Evolutionary conservation across 1,139 yeast species (phyloP).

Genomic region (Entelexis sorbosivorans): DNA sequence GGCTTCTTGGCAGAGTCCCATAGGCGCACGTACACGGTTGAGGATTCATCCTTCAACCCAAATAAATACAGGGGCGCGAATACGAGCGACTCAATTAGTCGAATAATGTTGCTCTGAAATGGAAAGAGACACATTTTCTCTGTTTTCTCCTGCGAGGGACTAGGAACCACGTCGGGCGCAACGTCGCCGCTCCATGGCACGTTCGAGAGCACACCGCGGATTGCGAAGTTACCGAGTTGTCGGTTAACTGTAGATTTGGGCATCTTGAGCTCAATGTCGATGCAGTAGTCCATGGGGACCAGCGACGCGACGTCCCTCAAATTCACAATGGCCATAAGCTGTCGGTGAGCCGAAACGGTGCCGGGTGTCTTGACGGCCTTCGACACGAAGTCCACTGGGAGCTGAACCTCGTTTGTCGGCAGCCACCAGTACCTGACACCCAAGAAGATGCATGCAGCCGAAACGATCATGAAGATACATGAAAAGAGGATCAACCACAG

Average conservation of each 20-base stretch:
- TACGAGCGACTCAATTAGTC: conserved; percentile 26
- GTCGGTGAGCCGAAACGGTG: not conserved
- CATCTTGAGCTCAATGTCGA: conserved; percentile 26
- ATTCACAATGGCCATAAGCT: conserved; percentile 10
- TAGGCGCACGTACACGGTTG: conserved; percentile 17
- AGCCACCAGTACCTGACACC: conserved; percentile 7
- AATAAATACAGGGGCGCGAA: conserved; percentile 28
- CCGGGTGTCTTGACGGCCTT: conserved; percentile 3
- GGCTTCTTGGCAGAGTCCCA: conserved; percentile 17
- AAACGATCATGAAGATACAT: not conserved
- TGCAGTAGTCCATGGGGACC: conserved; percentile 24
- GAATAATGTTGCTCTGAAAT: conserved; percentile 26
- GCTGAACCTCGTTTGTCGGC: conserved; percentile 6
- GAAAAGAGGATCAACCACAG: not conserved
- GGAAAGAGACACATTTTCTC: conserved; percentile 28
- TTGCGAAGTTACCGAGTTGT: conserved; percentile 31
- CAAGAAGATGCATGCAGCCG: not conserved
- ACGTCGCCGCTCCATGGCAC: conserved; percentile 1
- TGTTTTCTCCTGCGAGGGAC: not conserved
- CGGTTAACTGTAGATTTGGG: conserved; percentile 29
- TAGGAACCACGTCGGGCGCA: not conserved
- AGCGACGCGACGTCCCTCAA: conserved; percentile 1
- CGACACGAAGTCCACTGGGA: conserved; percentile 14
- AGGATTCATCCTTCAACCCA: conserved; percentile 25
- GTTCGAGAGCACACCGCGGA: conserved; percentile 13